Evolutionary conservation across 83 land plant genomes (phyloP), one percentile per base, ranked within the genome.

Genomic region (Picea abies): DNA sequence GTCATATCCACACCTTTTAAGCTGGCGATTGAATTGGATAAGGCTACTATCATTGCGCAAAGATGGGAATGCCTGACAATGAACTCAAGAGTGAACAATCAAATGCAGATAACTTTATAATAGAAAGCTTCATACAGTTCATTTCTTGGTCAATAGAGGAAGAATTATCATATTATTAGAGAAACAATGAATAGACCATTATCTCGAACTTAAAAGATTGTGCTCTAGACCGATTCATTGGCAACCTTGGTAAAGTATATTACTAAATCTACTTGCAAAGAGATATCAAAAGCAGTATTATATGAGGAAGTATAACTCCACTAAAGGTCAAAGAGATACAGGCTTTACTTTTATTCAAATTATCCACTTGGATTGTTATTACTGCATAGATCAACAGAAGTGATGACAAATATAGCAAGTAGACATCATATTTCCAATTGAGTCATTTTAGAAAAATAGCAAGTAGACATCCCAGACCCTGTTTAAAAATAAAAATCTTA

Each of bases 11-110:
- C 94, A 89, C 58, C 98, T 88, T 82, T 97, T 97, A 22, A 97
- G 85, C 84, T 97, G 98, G 41, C 99, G 96, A 85, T 97, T 97
- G 90, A 97, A 97, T 76, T 96, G 94, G 61, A 97, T 95, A 49
- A 97, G 96, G 79, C 84, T 86, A 83, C 93, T 96, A 86, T 97
- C 99, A 14, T 89, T 83, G 12, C 99, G 89, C 65, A 97, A 83
- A 78, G 91, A 76, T 81, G 96, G 96, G 63, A 97, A 97, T 78
- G 92, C 95, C 98, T 96, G 76, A 71, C 14, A 47, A 25, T 22
- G 23, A 29, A 84, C 49, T 22, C 25, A 56, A 52, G 47, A 52
- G 3, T 73, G 2, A 39, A 44, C 8, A 73, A 73, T 73, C 22
- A 7, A 52, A 73, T 44, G 25, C 26, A 73, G 58, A 73, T 19